Percentiles rank a stretch among this genome's conserved stretches.
Conservation (phyloP, 768 basidiomycete genomes). For the Leccinum subgranulosum region DNA sequence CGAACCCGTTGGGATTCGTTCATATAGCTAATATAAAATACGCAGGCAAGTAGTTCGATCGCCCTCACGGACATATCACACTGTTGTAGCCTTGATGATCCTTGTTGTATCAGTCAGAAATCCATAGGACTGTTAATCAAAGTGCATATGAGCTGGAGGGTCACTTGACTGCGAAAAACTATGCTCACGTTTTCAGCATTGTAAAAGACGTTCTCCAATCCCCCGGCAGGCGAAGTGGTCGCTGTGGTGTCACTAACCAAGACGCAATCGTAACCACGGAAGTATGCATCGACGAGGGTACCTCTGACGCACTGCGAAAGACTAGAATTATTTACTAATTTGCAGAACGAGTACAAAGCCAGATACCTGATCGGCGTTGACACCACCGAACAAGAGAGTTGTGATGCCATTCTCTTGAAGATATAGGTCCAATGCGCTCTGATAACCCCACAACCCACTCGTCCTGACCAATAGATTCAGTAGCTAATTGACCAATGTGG, state of each 20-base stretch:
- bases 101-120: constrained; percentile 42
- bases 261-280: constrained; percentile 61
- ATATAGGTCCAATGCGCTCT: constrained; percentile 59
- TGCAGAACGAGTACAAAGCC: not conserved
- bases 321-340: not conserved
- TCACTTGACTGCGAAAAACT: not conserved
- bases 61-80: not conserved
- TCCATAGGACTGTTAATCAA: constrained; percentile 43
- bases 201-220: constrained; percentile 54
- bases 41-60: not conserved
- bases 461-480: constrained; percentile 38
- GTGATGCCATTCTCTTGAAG: constrained; percentile 61
- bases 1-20: not conserved
- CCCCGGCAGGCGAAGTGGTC: constrained; percentile 60
- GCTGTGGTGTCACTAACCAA: constrained; percentile 56
- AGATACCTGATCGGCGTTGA: constrained; percentile 62
- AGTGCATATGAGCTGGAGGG: not conserved
- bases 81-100: constrained; percentile 22
- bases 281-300: constrained; percentile 62
- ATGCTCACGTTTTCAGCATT: constrained; percentile 52
- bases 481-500: not conserved
- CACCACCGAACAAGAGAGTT: constrained; percentile 60
- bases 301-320: constrained; percentile 55
- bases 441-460: constrained; percentile 65
- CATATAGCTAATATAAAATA: constrained; percentile 4